These are phyloP conservation scores for Ophiobolus disseminans DNA, from an alignment of 2,329 filamentous ascomycete genomes.

Conservation along the genomic window DNA sequence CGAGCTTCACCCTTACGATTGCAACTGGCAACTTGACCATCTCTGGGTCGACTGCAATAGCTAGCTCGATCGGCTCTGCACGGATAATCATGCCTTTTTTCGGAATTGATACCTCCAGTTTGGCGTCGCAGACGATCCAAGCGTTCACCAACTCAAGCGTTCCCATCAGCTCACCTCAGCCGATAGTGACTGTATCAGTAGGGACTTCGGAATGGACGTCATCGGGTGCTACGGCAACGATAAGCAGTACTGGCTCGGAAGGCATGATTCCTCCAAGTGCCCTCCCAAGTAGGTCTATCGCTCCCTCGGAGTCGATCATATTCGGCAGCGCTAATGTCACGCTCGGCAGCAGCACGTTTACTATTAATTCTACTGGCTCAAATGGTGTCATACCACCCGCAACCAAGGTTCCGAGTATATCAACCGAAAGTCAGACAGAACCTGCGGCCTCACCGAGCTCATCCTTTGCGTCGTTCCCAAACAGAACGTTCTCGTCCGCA, in stretches of 20 bases:
- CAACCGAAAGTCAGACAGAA: too few relatives aligned
- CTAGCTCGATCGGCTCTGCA: conserved; percentile 5
- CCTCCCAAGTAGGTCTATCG: not conserved
- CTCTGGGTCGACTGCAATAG: conserved; percentile 6
- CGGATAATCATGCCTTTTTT: not conserved
- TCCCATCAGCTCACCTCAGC: not conserved
- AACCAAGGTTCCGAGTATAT: too few relatives aligned
- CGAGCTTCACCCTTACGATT: not conserved
- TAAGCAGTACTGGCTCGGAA: conserved; percentile 12
- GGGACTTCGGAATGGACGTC: not conserved
- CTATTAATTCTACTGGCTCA: conserved; percentile 5
- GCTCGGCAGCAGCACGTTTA: not conserved
- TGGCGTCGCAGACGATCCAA: not conserved
- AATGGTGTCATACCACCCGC: conserved; percentile 13
- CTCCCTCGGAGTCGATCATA: not conserved
- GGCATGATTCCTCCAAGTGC: conserved; percentile 16
- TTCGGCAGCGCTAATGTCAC: not conserved
- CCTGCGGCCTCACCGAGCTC: too few relatives aligned
- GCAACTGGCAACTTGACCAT: not conserved
- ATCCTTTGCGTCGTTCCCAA: not conserved
- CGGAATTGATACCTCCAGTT: not conserved
- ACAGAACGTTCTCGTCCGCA: conserved; percentile 6
- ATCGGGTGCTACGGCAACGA: conserved; percentile 7
- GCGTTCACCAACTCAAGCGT: not conserved
- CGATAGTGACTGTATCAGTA: not conserved